Percentiles rank a stretch among this genome's conserved stretches.
phyloP scores from a whole-genome alignment of 345 rosid species.

The Citrus medica region DNA sequence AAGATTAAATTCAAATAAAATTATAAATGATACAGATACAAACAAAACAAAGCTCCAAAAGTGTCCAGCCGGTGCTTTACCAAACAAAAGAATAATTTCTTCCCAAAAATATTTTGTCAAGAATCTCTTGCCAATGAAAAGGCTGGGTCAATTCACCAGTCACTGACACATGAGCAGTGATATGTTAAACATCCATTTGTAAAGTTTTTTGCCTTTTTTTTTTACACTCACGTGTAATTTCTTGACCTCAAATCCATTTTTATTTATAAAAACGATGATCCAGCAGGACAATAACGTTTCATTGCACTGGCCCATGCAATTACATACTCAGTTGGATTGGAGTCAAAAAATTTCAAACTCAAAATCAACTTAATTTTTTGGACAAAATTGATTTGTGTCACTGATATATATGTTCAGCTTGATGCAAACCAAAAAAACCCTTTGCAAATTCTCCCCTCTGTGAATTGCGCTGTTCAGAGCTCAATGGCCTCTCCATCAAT shows the following conservation, averaged over 20 bases:
- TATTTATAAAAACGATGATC: neutral
- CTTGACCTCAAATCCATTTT: neutral
- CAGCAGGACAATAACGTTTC: neutral
- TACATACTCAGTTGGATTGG: neutral
- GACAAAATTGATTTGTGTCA: neutral
- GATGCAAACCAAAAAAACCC: neutral
- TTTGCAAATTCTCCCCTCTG: neutral
- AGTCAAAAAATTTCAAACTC: neutral
- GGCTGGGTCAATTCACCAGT: neutral
- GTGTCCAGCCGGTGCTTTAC: neutral
- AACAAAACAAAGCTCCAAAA: neutral
- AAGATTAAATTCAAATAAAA: neutral
- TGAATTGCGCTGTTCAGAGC: neutral
- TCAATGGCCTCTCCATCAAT: too few relatives aligned
- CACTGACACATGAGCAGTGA: neutral
- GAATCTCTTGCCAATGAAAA: neutral
- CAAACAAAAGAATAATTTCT: neutral
- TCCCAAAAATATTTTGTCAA: neutral
- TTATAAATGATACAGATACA: neutral
- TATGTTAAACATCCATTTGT: neutral
- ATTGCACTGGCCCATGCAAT: neutral
- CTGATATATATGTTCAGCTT: neutral
- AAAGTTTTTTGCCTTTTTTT: neutral
- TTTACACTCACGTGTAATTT: neutral
- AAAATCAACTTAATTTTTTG: neutral